Conservation (phyloP, 1,284 basidiomycete genomes). For the Tetrapyrgos nigripes region DNA sequence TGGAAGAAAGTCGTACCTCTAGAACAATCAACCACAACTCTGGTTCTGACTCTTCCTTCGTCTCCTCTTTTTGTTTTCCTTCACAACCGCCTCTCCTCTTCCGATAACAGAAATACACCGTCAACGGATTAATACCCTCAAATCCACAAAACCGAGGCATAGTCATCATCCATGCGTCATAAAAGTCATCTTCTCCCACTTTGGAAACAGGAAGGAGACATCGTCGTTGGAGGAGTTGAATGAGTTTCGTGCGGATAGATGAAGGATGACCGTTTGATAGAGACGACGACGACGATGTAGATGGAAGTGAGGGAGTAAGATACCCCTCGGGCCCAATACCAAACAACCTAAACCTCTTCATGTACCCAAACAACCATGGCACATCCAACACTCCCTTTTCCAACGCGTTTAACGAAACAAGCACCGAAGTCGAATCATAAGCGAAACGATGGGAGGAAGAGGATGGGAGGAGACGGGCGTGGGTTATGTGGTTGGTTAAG, state of each 20-base stretch:
- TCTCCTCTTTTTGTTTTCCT: no score
- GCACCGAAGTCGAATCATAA: constrained; percentile 69
- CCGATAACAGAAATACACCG: constrained; percentile 77
- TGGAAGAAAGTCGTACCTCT: constrained; percentile 47
- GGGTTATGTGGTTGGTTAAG: constrained; percentile 59
- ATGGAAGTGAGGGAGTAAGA: no score
- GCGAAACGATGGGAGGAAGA: constrained; percentile 62
- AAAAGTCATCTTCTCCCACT: constrained; percentile 36
- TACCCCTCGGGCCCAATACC: constrained; percentile 57
- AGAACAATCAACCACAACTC: constrained; percentile 59
- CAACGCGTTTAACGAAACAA: constrained; percentile 64
- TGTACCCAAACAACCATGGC: constrained; percentile 56
- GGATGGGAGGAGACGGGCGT: constrained; percentile 62
- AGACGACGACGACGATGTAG: no score
- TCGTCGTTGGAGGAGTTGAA: constrained; percentile 39
- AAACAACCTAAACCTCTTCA: constrained; percentile 51
- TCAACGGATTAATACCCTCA: constrained; percentile 80
- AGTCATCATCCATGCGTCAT: constrained; percentile 74
- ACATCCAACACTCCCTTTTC: constrained; percentile 59
- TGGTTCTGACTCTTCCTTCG: constrained; percentile 29
- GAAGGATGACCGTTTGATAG: constrained; percentile 25
- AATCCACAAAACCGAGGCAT: constrained; percentile 77
- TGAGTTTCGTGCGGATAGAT: constrained; percentile 46
- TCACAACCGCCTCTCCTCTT: no score
- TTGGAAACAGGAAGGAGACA: constrained; percentile 28